Conservation (phyloP, 192 early-diverging fungal genomes). For the Backusella morwellensis region DNA sequence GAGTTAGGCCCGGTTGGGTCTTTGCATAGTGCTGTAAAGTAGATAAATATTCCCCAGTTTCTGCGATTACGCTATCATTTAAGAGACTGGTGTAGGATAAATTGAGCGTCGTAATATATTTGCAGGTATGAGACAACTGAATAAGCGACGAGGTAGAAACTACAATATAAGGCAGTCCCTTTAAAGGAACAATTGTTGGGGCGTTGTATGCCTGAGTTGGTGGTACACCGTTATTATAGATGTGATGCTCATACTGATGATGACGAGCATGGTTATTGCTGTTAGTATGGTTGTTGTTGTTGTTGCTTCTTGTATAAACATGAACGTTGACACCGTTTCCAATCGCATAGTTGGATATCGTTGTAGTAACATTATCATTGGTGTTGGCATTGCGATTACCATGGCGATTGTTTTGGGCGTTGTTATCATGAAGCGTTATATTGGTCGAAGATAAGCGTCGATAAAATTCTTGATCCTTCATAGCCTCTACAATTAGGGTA, state of each 20-base stretch:
- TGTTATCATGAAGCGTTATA: not conserved
- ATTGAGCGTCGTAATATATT: slow-evolving; percentile 34
- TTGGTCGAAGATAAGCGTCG: slow-evolving; percentile 3
- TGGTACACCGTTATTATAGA: not conserved
- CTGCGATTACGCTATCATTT: slow-evolving; percentile 37
- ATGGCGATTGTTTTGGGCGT: not conserved
- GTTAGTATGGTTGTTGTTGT: not conserved
- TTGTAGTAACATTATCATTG: not conserved
- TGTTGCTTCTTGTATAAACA: not conserved
- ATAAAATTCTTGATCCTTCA: slow-evolving; percentile 20
- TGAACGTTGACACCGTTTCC: not conserved
- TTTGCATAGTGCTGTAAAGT: slow-evolving; percentile 40
- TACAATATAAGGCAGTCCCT: slow-evolving; percentile 26
- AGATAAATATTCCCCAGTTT: slow-evolving; percentile 49
- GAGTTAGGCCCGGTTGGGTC: slow-evolving; percentile 41
- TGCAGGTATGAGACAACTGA: slow-evolving; percentile 41
- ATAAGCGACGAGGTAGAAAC: slow-evolving; percentile 47
- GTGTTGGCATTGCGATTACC: not conserved
- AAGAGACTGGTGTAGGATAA: slow-evolving; percentile 35
- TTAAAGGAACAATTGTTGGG: not conserved
- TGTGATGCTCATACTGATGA: not conserved
- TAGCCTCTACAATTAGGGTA: not conserved
- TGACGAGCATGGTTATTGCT: not conserved
- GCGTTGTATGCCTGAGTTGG: not conserved
- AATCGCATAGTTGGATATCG: not conserved